A percentile compares a stretch with the other conserved stretches of the same genome.
phyloP scores from a whole-genome alignment of 306 rosid genomes.

The Quercus berberidifolia region DNA sequence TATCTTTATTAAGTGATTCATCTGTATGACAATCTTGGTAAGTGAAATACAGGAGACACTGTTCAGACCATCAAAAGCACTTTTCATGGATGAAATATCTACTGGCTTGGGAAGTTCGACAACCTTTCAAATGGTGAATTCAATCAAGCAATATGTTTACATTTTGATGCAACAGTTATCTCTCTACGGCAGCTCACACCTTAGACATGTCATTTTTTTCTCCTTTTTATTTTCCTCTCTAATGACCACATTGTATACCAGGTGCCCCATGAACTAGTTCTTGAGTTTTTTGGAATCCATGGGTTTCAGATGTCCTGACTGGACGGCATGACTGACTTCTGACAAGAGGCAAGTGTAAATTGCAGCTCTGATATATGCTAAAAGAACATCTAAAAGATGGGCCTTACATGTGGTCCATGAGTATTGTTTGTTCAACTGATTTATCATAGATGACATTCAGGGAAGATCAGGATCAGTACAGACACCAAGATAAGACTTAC shows the following conservation, averaged over 20 bases:
- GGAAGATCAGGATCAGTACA: slow-evolving; percentile 60
- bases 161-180: slow-evolving; percentile 47
- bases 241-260: slow-evolving; percentile 53
- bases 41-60: not conserved
- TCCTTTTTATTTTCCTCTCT: slow-evolving; percentile 42
- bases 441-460: slow-evolving; percentile 42
- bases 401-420: not conserved
- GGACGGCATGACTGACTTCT: slow-evolving; percentile 52
- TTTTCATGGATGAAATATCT: slow-evolving; percentile 66
- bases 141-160: slow-evolving; percentile 36
- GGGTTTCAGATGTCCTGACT: slow-evolving; percentile 52
- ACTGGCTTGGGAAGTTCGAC: slow-evolving; percentile 59
- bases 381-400: not conserved
- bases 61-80: slow-evolving; percentile 49
- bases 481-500: slow-evolving; percentile 31
- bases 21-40: no score
- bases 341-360: slow-evolving; percentile 47
- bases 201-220: slow-evolving; percentile 40
- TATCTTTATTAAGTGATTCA: no score
- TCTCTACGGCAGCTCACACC: slow-evolving; percentile 57
- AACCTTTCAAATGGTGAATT: slow-evolving; percentile 49
- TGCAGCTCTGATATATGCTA: not conserved
- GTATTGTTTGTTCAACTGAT: not conserved
- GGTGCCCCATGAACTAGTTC: slow-evolving; percentile 46
- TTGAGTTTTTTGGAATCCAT: slow-evolving; percentile 42